A percentile compares a stretch with the other conserved stretches of the same genome.
Evolutionary conservation across 73 alveolate genomes (phyloP).

Genomic region (Paraurostyla sp.): DNA sequence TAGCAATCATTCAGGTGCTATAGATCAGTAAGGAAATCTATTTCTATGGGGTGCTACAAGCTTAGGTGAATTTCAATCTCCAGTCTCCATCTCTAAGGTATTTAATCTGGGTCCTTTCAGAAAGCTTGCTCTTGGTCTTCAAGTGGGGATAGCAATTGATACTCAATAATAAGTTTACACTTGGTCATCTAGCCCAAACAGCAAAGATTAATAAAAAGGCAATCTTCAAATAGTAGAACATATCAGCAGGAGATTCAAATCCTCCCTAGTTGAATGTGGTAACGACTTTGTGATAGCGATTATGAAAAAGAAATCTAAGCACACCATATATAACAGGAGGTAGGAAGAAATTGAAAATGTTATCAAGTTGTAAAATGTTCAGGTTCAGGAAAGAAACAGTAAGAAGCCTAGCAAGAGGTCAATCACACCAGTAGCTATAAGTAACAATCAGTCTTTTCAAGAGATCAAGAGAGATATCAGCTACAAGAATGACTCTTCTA

Average conservation of each 20-base stretch:
- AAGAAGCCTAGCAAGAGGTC: too few species aligned
- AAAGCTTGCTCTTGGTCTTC: neutral
- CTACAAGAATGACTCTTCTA: too few species aligned
- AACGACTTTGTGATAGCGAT: neutral
- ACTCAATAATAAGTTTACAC: neutral
- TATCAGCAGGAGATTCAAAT: neutral
- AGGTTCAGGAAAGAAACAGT: too few species aligned
- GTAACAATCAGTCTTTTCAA: too few species aligned
- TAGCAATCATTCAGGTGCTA: neutral
- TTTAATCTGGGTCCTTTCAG: neutral
- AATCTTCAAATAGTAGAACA: neutral
- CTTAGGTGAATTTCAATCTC: neutral
- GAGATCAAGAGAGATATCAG: too few species aligned
- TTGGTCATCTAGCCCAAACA: neutral
- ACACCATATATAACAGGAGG: neutral
- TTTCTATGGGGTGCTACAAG: neutral
- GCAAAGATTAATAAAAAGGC: neutral
- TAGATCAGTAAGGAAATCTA: neutral
- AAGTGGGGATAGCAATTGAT: slow-evolving; percentile 1
- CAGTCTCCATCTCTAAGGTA: neutral
- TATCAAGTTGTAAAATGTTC: neutral
- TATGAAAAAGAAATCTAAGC: neutral
- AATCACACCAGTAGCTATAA: too few species aligned
- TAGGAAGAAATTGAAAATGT: neutral
- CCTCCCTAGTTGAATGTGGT: neutral